Base-by-base conservation (phyloP, 805 yeast genomes). In the Ogataea corticis region DNA sequence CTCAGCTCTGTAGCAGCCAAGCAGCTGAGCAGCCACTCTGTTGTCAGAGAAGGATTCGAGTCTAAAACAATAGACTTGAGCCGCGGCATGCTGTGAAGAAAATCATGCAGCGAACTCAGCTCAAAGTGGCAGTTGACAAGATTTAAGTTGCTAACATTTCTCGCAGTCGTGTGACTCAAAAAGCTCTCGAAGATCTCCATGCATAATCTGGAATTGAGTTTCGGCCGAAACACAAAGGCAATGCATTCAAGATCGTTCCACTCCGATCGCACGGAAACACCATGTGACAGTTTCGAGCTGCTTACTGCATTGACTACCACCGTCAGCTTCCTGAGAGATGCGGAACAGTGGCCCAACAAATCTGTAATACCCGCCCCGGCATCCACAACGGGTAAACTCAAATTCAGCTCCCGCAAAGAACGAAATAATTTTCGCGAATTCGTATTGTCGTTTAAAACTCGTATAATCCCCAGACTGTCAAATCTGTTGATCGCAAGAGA, bases 351-450 rank as follows among this genome's bases (percentile, higher is more conserved):
- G 2, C 35, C 32, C 16, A 55, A 27, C 5, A 56, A 6, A 18
- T 49, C 48, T 12, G 44, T 49, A 14, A 56, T 12, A 10, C 55
- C 61, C 9, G 47, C 34, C 3, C 57, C 54, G 18, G 41, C 33
- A 25, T 52, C 55, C 6, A 45, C 38, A 3, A 57, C 45, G 3
- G 57, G 56, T 5, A 52, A 15, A 10, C 39, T 41, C 3, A 57
- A 9, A 3, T 23, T 16, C 4, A 57, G 44, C 28, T 52, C 55
- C 29, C 45, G 33, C 9, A 56, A n/a, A 9, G 14, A 7, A 2
- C 34, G 18, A 17, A 54, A 45, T 34, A 54, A 13, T 16, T 33
- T 45, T 19, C 58, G 43, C 3, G 52, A 48, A 16, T 48, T 30
- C 2, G 41, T 38, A 14, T 35, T 49, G 17, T 33, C 41, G 19